Conservation (phyloP, 164 flowering plant genomes). For the Macadamia integrifolia region DNA sequence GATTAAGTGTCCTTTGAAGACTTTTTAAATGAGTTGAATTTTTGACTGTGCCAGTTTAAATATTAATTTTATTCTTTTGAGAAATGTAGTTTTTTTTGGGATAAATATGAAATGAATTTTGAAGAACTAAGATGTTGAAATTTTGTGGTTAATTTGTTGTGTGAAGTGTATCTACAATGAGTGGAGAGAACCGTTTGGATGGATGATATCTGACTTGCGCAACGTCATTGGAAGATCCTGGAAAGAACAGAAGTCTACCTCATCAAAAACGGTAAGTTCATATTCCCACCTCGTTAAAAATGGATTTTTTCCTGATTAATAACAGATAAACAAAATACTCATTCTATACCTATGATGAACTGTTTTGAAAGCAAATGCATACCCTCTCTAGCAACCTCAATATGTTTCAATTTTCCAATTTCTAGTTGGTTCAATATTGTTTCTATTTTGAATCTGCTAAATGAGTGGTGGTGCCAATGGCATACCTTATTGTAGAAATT, state of each 20-base stretch:
- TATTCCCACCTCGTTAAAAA: background rate
- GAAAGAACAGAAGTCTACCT: conserved; percentile 42
- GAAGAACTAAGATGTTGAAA: background rate
- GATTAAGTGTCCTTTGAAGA: background rate
- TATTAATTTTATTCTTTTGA: background rate
- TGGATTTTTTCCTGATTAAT: no score
- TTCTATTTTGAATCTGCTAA: no score
- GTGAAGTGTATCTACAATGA: conserved; percentile 70
- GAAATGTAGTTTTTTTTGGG: background rate
- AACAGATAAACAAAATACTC: no score
- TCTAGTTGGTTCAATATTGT: no score
- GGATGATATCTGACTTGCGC: conserved; percentile 52
- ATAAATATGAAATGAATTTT: background rate
- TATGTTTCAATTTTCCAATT: no score
- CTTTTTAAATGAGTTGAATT: background rate
- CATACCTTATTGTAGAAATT: no score
- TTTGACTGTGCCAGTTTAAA: background rate
- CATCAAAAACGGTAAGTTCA: conserved; percentile 50
- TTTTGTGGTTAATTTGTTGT: conserved; percentile 3
- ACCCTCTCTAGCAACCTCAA: no score
- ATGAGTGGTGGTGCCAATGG: no score
- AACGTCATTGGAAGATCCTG: conserved; percentile 38
- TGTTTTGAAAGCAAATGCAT: no score
- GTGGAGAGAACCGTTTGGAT: conserved; percentile 65
- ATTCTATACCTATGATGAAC: no score